Evolutionary conservation across 2,329 filamentous ascomycete species (phyloP).

Genomic region (Talaromyces verruculosus): DNA sequence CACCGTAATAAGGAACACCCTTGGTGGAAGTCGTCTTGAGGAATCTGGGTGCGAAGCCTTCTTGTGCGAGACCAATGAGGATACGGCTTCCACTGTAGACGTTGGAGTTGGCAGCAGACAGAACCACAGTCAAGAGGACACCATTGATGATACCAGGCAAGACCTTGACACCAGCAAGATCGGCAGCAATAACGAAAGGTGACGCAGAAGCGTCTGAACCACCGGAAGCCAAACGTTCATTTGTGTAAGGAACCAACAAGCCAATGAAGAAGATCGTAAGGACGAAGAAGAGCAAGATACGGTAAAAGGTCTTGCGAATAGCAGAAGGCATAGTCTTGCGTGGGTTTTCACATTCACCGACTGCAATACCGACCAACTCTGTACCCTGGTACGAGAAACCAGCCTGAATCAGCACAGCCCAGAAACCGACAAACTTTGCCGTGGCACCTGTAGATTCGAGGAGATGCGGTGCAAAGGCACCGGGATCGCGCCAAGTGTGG

Average conservation of each 20-base stretch:
- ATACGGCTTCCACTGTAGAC: slow-evolving; percentile 71
- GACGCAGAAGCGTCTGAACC: slow-evolving; percentile 54
- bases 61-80: slow-evolving; percentile 64
- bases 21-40: slow-evolving; percentile 61
- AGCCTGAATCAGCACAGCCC: slow-evolving; percentile 52
- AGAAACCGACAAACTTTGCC: slow-evolving; percentile 54
- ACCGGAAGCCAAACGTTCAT: slow-evolving; percentile 47
- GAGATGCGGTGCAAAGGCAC: slow-evolving; percentile 50
- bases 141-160: slow-evolving; percentile 73
- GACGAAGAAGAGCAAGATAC: slow-evolving; percentile 63
- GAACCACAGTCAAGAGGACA: slow-evolving; percentile 72
- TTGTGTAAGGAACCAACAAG: slow-evolving; percentile 58
- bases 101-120: slow-evolving; percentile 76
- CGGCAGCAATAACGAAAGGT: slow-evolving; percentile 46
- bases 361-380: slow-evolving; percentile 57
- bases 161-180: slow-evolving; percentile 60
- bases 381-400: slow-evolving; percentile 58
- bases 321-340: slow-evolving; percentile 61
- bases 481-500: slow-evolving; percentile 52
- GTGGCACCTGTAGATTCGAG: slow-evolving; percentile 45
- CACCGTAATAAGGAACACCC: slow-evolving; percentile 64
- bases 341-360: slow-evolving; percentile 60
- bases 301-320: slow-evolving; percentile 60
- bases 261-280: slow-evolving; percentile 59
- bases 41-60: slow-evolving; percentile 61